phyloP scores from a whole-genome alignment of 2,329 filamentous ascomycete genomes.

The Colletotrichum sublineola region DNA sequence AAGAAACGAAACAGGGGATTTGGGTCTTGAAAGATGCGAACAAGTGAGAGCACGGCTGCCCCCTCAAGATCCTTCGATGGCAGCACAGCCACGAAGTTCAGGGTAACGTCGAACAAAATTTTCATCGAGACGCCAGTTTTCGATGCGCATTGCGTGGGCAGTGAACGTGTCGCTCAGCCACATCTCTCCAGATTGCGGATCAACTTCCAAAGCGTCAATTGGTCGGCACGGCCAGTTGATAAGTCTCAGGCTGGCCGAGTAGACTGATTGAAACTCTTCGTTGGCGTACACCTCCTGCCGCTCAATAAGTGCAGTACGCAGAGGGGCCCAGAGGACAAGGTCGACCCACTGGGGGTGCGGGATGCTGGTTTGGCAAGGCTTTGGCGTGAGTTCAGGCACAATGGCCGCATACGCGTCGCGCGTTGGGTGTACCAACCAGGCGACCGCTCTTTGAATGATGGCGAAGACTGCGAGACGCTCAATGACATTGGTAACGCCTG shows the following conservation, averaged over 20 bases:
- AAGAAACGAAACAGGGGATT: conserved; percentile 29
- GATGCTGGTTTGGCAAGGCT: conserved; percentile 47
- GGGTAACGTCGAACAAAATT: conserved; percentile 48
- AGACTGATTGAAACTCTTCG: conserved; percentile 53
- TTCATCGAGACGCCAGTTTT: conserved; percentile 48
- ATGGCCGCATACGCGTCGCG: conserved; percentile 48
- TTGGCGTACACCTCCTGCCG: conserved; percentile 54
- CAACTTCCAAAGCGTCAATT: conserved; percentile 45
- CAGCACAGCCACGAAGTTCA: conserved; percentile 45
- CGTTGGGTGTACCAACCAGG: conserved; percentile 50
- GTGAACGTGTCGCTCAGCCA: conserved; percentile 46
- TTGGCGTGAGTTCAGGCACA: conserved; percentile 45
- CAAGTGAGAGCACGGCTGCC: background rate
- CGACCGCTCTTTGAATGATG: conserved; percentile 49
- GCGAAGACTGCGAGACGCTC: conserved; percentile 52
- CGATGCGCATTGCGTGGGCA: conserved; percentile 45
- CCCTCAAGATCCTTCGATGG: conserved; percentile 26
- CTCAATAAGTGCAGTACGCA: conserved; percentile 53
- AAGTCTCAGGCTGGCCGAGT: conserved; percentile 50
- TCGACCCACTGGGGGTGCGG: conserved; percentile 52
- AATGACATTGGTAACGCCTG: conserved; percentile 47
- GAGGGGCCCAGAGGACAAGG: conserved; percentile 49
- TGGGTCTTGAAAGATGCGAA: background rate
- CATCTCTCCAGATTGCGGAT: conserved; percentile 47
- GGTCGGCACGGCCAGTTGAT: conserved; percentile 52